phyloP scores from a whole-genome alignment of 768 basidiomycete species.

The Tylopilus felleus region DNA sequence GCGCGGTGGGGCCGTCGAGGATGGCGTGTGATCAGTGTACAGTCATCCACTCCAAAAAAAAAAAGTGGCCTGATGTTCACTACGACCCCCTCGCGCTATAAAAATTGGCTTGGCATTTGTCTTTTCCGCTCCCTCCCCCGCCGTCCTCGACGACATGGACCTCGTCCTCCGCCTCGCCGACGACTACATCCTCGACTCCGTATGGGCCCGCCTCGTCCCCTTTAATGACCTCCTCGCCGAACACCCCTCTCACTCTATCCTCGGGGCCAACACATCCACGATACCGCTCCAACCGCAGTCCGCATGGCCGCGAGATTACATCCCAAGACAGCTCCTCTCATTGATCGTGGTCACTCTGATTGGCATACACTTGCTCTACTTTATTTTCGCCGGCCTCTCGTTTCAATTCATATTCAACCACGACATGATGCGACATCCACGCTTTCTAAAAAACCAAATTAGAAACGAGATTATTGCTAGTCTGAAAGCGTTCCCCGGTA shows the following conservation, averaged over 20 bases:
- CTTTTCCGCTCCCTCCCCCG: background rate
- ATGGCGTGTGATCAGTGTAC: constrained; percentile 14
- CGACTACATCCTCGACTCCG: constrained; percentile 67
- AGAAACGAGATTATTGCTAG: constrained; percentile 73
- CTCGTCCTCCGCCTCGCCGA: constrained; percentile 66
- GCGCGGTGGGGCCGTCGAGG: background rate
- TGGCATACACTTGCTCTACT: constrained; percentile 85
- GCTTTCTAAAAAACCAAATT: constrained; percentile 88
- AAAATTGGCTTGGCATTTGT: constrained; percentile 3
- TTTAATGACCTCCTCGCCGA: constrained; percentile 42
- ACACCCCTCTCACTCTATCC: constrained; percentile 18
- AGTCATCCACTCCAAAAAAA: constrained; percentile 21
- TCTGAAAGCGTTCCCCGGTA: constrained; percentile 74
- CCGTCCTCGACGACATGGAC: constrained; percentile 62
- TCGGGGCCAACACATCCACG: constrained; percentile 38
- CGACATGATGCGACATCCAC: constrained; percentile 92
- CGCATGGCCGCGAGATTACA: constrained; percentile 82
- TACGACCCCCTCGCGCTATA: constrained; percentile 18
- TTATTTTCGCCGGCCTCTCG: constrained; percentile 80
- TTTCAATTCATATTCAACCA: constrained; percentile 90
- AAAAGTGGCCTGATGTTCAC: constrained; percentile 38
- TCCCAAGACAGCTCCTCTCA: constrained; percentile 76
- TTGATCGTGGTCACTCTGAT: constrained; percentile 67
- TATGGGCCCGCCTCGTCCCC: constrained; percentile 78
- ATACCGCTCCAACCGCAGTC: constrained; percentile 43